These are phyloP conservation scores for Penicillium longicatenatum DNA, from an alignment of 495 filamentous ascomycete species.

Conservation along the genomic window DNA sequence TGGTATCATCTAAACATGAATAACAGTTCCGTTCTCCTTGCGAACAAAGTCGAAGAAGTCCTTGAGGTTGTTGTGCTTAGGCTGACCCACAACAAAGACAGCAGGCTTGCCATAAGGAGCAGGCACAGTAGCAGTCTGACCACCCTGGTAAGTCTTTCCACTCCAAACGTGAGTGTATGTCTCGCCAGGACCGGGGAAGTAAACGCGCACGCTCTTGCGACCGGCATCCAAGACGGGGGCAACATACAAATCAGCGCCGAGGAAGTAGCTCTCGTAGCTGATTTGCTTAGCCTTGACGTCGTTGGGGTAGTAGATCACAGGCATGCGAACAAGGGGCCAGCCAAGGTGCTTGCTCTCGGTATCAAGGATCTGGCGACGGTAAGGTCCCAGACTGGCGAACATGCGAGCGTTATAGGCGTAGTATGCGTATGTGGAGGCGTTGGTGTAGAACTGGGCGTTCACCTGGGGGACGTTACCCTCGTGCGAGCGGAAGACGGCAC, in stretches of 20 bases:
- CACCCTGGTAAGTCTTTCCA: constrained; percentile 21
- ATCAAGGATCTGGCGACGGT: constrained; percentile 26
- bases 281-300: constrained; percentile 23
- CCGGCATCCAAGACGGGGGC: constrained; percentile 26
- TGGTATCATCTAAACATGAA: constrained; percentile 11
- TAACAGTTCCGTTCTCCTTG: constrained; percentile 22
- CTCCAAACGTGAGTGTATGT: constrained; percentile 27
- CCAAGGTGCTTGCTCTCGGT: constrained; percentile 26
- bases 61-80: constrained; percentile 21
- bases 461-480: constrained; percentile 27
- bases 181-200: constrained; percentile 23
- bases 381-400: constrained; percentile 24
- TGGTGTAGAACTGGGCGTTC: constrained; percentile 30
- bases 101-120: constrained; percentile 29
- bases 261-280: constrained; percentile 31
- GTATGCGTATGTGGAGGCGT: constrained; percentile 23
- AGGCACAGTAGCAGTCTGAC: constrained; percentile 14
- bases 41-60: constrained; percentile 25
- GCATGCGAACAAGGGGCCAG: constrained; percentile 31
- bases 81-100: constrained; percentile 24
- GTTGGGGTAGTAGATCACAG: constrained; percentile 27
- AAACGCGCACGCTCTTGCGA: constrained; percentile 21
- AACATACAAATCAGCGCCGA: constrained; percentile 27
- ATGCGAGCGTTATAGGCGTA: constrained; percentile 29
- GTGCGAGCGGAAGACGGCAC: constrained; percentile 28